A percentile compares a stretch with the other conserved stretches of the same genome.
Conservation (phyloP, 1,139 yeast species). For the Hansenula sp. region DNA sequence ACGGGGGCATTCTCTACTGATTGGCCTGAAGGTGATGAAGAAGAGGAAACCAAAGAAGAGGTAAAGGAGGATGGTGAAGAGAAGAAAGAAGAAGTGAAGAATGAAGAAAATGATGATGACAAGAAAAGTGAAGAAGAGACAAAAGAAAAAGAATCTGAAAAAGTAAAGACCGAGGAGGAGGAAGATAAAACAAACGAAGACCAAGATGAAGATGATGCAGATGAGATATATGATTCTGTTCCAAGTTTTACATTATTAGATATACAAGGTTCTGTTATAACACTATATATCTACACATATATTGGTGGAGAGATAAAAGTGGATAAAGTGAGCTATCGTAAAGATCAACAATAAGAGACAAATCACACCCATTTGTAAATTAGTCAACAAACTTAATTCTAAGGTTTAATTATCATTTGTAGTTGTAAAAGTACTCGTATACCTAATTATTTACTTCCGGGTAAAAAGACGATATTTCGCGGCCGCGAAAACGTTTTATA, state of each 20-base stretch:
- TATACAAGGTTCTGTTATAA: slow-evolving; percentile 71
- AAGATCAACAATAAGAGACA: slow-evolving; percentile 34
- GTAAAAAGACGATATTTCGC: no score
- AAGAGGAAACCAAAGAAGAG: slow-evolving; percentile 10
- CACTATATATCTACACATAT: slow-evolving; percentile 79
- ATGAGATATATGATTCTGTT: slow-evolving; percentile 35
- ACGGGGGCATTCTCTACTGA: slow-evolving; percentile 80
- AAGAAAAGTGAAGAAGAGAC: slow-evolving; percentile 13
- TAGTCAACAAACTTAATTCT: no score
- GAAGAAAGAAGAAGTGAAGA: slow-evolving; percentile 20
- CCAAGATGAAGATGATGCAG: slow-evolving; percentile 16
- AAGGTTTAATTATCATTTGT: no score
- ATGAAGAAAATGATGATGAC: slow-evolving; percentile 22
- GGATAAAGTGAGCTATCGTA: slow-evolving; percentile 80
- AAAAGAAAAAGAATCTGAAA: slow-evolving; percentile 14
- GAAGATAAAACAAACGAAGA: slow-evolving; percentile 19
- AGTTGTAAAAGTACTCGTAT: neutral
- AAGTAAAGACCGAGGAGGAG: slow-evolving; percentile 8
- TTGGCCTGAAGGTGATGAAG: slow-evolving; percentile 39
- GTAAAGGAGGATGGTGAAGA: slow-evolving; percentile 15
- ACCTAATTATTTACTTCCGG: neutral
- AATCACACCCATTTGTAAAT: neutral
- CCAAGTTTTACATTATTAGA: slow-evolving; percentile 91
- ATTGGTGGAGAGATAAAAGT: slow-evolving; percentile 84
- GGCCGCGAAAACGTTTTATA: no score